Evolutionary conservation across 2,329 filamentous ascomycete genomes (phyloP).

Genomic region (Aspergillus sp.): DNA sequence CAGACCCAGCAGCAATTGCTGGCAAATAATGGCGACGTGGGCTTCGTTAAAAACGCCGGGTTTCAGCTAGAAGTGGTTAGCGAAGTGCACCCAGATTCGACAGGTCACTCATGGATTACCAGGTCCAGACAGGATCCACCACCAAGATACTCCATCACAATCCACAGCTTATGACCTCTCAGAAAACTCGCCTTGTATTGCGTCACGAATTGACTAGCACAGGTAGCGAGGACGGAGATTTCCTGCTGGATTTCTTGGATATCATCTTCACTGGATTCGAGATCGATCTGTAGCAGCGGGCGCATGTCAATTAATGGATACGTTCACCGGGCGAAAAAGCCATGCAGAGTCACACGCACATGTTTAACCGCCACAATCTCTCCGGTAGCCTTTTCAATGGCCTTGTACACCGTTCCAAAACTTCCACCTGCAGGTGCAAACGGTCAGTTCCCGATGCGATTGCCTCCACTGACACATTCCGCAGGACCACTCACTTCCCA

Average conservation of each 20-base stretch:
- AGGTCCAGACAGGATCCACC: constrained; percentile 94
- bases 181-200: constrained; percentile 96
- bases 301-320: constrained; percentile 18
- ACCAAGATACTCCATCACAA: constrained; percentile 97
- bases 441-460: constrained; percentile 9
- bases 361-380: constrained; percentile 97
- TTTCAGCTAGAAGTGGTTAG: constrained; percentile 66
- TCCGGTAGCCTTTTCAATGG: constrained; percentile 84
- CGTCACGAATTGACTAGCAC: constrained; percentile 89
- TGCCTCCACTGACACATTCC: background rate
- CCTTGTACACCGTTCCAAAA: constrained; percentile 96
- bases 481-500: constrained; percentile 71
- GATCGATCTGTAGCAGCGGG: constrained; percentile 72
- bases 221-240: constrained; percentile 92
- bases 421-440: constrained; percentile 69
- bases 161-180: constrained; percentile 97
- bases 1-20: constrained; percentile 83
- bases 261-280: constrained; percentile 97
- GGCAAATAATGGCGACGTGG: constrained; percentile 92
- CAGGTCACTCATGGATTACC: constrained; percentile 52
- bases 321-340: background rate
- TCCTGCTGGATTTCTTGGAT: constrained; percentile 98
- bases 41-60: constrained; percentile 83
- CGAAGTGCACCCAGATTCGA: background rate
- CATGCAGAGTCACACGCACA: constrained; percentile 56